Evolutionary conservation across 140 eudicot genomes (phyloP).

Genomic region (Bidens hawaiensis): DNA sequence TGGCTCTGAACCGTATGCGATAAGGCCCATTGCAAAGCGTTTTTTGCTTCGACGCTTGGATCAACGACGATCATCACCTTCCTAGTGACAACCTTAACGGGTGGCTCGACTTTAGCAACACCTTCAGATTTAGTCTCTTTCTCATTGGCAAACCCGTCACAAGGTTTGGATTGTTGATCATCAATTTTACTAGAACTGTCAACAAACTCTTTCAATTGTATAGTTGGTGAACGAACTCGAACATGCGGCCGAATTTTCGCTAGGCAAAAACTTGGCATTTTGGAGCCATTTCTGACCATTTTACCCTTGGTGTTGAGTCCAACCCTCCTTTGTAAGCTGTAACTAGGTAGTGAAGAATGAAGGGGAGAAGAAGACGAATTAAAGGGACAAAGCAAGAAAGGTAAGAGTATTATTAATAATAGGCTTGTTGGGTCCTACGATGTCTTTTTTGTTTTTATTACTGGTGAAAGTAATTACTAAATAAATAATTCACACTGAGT

Average conservation of each 20-base stretch:
- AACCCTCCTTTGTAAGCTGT: constrained; percentile 6
- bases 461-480: constrained; percentile 16
- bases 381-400: constrained; percentile 20
- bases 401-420: constrained; percentile 17
- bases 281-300: constrained; percentile 42
- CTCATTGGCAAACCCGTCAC: constrained; percentile 7
- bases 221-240: constrained; percentile 61
- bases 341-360: constrained; percentile 1
- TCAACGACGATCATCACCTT: constrained; percentile 81
- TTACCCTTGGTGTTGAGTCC: constrained; percentile 7
- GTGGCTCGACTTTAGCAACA: constrained; percentile 14
- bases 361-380: constrained; percentile 19
- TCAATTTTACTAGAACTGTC: constrained; percentile 3
- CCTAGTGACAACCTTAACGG: constrained; percentile 28
- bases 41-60: constrained; percentile 59
- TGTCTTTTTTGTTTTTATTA: constrained; percentile 16
- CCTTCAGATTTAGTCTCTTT: constrained; percentile 14
- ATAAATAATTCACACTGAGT: neutral
- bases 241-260: constrained; percentile 69
- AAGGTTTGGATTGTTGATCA: constrained; percentile 19
- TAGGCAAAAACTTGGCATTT: constrained; percentile 62
- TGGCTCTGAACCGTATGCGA: constrained; percentile 66
- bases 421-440: constrained; percentile 35
- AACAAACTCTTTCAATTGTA: constrained; percentile 27
- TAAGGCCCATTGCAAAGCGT: constrained; percentile 80